Conservation (phyloP, 2,329 filamentous ascomycete genomes). For the Macrophomina tecta region DNA sequence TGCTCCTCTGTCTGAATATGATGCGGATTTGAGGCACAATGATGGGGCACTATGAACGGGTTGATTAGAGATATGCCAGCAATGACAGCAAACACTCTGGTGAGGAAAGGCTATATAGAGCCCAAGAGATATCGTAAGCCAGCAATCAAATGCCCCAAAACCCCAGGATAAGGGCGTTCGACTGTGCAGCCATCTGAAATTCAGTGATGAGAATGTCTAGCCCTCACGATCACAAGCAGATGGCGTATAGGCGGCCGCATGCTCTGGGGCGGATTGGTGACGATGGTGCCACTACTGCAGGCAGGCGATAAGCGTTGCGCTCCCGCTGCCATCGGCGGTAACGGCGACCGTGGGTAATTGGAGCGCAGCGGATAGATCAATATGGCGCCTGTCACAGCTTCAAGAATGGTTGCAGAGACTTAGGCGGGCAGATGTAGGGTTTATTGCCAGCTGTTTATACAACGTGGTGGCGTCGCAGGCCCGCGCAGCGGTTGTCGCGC, state of each 20-base stretch:
- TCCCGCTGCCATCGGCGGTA: background rate
- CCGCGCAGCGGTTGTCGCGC: constrained; percentile 16
- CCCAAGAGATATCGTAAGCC: background rate
- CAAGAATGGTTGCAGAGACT: background rate
- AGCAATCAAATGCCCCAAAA: background rate
- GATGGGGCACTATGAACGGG: background rate
- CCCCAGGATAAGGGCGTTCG: background rate
- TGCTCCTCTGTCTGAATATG: constrained; percentile 17
- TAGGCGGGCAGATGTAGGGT: background rate
- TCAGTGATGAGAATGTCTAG: background rate
- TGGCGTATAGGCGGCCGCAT: background rate
- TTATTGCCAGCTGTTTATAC: constrained; percentile 13
- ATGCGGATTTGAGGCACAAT: constrained; percentile 11
- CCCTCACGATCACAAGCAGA: background rate
- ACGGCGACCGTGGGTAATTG: no score
- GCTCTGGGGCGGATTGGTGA: background rate
- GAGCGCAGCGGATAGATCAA: background rate
- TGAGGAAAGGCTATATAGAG: background rate
- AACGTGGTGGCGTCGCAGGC: constrained; percentile 9
- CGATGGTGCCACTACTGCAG: background rate
- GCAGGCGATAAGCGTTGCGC: background rate
- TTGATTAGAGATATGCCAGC: background rate
- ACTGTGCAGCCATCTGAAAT: background rate
- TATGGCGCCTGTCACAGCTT: background rate
- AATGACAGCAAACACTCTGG: background rate